Base-by-base conservation (phyloP, 805 yeast genomes). In the Yamadazyma nakazawae region DNA sequence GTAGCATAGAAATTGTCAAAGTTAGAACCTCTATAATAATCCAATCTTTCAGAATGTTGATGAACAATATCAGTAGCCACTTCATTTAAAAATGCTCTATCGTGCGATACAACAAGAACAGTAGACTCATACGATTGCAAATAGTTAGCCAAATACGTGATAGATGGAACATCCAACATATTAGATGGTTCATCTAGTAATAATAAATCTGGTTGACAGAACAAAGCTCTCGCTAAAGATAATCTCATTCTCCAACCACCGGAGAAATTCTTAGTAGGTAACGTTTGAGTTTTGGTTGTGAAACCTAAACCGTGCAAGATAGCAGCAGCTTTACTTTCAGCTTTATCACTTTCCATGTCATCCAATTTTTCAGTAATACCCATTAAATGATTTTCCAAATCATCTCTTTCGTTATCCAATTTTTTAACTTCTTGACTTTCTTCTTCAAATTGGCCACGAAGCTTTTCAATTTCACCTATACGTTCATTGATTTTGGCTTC, bases 231-330 rank as follows among this genome's bases (percentile, higher is more conserved):
- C 3, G 99, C 99, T 50, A 94, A 78, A n/a, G 97, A 88, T 54
- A 94, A 78, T 75, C 99, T 87, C 99, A 94, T 94, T 79, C 99
- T 85, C 99, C 99, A 94, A 82, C 99, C 99, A 80, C 99, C 99
- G 44, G 97, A 90, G 66, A 94, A 94, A 24, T 90, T 79, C 54
- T 89, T 92, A 5, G 98, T 90, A 28, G 96, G 84, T 53, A 76
- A 75, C 40, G 74, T 70, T 66, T 94, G 99, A 5, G 97, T 79
- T 58, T 86, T 96, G 52, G 81, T 80, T 40, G 96, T 83, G 75
- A 94, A 94, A 47, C 99, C 99, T 52, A 94, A 76, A 63, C 99
- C 99, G 53, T 68, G 87, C 53, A 94, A 73, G 50, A 94, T 92
- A 10, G 95, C 82, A 2, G 98, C 97, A 13, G 99, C 99, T 65